Conservation (phyloP, 306 rosid species). For the Morella rubra region DNA sequence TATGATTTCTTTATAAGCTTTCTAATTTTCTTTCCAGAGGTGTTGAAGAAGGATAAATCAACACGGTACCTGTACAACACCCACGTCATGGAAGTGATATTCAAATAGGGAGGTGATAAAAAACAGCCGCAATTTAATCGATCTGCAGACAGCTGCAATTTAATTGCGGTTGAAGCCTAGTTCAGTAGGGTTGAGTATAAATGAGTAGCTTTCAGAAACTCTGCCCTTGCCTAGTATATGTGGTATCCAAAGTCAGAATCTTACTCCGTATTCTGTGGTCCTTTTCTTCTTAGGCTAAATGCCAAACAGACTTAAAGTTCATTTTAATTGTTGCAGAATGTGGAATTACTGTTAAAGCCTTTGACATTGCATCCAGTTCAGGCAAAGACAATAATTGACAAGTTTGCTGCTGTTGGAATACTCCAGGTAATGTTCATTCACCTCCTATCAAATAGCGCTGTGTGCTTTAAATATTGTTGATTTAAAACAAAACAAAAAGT, state of each 20-base stretch:
- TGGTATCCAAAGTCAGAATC: not conserved
- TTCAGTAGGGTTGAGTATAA: not conserved
- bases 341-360: slow-evolving; percentile 58
- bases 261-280: not conserved
- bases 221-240: not conserved
- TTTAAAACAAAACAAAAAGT: not conserved
- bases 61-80: not conserved
- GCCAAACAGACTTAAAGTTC: not conserved
- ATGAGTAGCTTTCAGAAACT: not conserved
- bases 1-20: not conserved
- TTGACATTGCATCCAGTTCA: slow-evolving; percentile 47
- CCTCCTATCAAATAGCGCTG: not conserved
- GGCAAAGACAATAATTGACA: slow-evolving; percentile 65
- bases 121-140: too few species aligned
- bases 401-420: slow-evolving; percentile 94
- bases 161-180: not conserved
- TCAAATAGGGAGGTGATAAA: too few species aligned
- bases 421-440: slow-evolving; percentile 58
- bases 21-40: not conserved
- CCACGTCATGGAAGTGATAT: too few species aligned
- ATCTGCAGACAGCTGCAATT: not conserved
- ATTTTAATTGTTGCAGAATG: slow-evolving; percentile 45
- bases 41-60: not conserved
- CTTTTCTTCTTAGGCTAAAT: too few species aligned
- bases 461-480: not conserved